Evolutionary conservation across 768 basidiomycete species (phyloP).

Genomic region (Leccinellum rugosiceps): DNA sequence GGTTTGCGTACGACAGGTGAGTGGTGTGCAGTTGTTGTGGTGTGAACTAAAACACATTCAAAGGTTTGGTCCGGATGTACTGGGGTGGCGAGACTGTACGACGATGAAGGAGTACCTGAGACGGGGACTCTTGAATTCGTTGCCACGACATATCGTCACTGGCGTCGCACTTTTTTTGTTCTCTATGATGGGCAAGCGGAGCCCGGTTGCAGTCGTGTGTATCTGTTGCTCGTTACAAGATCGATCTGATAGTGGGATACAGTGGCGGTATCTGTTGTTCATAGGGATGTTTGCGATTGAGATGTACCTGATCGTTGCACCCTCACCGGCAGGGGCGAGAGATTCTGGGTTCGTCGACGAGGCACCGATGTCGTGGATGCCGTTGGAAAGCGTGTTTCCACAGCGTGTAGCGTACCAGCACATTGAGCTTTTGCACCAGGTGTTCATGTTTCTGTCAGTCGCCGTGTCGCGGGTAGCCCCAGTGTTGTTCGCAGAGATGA

Average conservation of each 20-base stretch:
- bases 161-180: constrained; percentile 56
- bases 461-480: constrained; percentile 72
- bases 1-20: constrained; percentile 86
- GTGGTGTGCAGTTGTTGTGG: constrained; percentile 13
- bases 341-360: constrained; percentile 25
- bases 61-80: constrained; percentile 76
- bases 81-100: constrained; percentile 64
- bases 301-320: constrained; percentile 60
- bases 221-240: constrained; percentile 1
- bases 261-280: constrained; percentile 85
- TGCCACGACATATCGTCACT: constrained; percentile 66
- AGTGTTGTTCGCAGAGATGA: constrained; percentile 48
- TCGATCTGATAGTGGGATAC: constrained; percentile 13
- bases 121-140: constrained; percentile 58
- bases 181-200: constrained; percentile 58
- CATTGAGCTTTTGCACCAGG: constrained; percentile 69
- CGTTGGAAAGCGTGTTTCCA: constrained; percentile 52
- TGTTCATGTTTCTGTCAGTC: constrained; percentile 71
- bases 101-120: constrained; percentile 68
- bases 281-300: constrained; percentile 59
- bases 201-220: constrained; percentile 65
- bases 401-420: constrained; percentile 72
- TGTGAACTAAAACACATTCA: not conserved
- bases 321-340: constrained; percentile 13
- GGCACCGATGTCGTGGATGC: constrained; percentile 9